phyloP scores from a whole-genome alignment of 2,329 filamentous ascomycete species.

The Orbilia oligospora region DNA sequence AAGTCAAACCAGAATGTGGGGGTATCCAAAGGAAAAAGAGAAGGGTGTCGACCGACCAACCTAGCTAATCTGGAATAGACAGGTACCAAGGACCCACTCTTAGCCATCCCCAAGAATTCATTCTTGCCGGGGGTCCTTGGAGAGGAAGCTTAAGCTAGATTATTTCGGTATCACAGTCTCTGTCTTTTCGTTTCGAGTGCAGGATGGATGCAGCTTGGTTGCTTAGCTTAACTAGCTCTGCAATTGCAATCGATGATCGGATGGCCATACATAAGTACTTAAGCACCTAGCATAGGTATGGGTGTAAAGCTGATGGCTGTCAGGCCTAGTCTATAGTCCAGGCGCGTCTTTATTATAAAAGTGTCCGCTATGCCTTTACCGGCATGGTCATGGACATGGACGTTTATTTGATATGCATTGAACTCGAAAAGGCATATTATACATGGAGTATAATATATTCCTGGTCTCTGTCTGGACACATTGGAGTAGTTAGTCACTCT shows the following conservation, averaged over 20 bases:
- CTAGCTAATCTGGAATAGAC: conserved; percentile 17
- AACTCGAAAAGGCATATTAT: background rate
- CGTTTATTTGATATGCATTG: background rate
- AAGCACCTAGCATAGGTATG: no score
- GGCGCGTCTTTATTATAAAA: background rate
- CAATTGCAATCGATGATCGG: background rate
- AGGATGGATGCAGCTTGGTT: background rate
- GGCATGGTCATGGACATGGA: background rate
- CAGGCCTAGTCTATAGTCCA: background rate
- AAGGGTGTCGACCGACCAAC: conserved; percentile 25
- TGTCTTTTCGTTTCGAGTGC: background rate
- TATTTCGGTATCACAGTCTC: background rate
- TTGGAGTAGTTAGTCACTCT: background rate
- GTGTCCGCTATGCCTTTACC: background rate
- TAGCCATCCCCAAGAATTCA: background rate
- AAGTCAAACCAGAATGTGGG: conserved; percentile 13
- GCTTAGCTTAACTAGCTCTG: background rate
- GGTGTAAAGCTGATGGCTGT: no score
- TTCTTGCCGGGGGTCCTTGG: background rate
- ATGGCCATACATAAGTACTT: no score
- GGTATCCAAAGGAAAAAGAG: conserved; percentile 13
- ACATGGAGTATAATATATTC: no score
- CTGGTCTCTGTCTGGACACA: background rate
- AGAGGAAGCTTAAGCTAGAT: background rate
- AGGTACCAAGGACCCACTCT: background rate